Conservation (phyloP, 1,139 yeast genomes). For the Kodamaea plutei region DNA sequence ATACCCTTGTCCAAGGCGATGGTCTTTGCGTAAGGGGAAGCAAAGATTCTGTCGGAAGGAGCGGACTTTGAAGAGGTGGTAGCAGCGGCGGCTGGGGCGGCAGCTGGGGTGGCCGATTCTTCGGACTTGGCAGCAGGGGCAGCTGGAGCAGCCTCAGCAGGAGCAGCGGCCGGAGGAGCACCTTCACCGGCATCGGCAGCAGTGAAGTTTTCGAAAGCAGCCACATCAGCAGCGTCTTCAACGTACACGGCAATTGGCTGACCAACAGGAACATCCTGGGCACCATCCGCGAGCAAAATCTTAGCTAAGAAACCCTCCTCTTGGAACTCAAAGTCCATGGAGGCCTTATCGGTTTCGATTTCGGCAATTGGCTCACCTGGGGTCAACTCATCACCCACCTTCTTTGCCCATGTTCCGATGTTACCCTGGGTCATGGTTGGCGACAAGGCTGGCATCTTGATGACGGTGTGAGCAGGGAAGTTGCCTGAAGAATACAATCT, state of each 20-base stretch:
- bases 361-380: constrained; percentile 97
- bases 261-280: constrained; percentile 89
- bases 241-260: constrained; percentile 96
- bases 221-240: constrained; percentile 78
- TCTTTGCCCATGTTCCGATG: constrained; percentile 83
- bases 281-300: constrained; percentile 78
- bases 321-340: constrained; percentile 98
- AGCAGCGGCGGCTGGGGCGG: constrained; percentile 26
- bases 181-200: constrained; percentile 75
- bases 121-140: constrained; percentile 23
- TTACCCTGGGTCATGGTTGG: constrained; percentile 98
- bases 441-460: constrained; percentile 89
- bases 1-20: constrained; percentile 92
- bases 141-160: constrained; percentile 20
- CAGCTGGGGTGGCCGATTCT: constrained; percentile 15
- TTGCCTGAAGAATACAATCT: constrained; percentile 44
- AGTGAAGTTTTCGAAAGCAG: constrained; percentile 83
- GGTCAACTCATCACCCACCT: constrained; percentile 76
- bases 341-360: constrained; percentile 97
- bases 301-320: constrained; percentile 96
- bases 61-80: constrained; percentile 23
- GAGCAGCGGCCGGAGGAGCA: constrained; percentile 34
- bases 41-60: constrained; percentile 64
- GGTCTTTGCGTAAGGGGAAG: constrained; percentile 93
- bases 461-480: constrained; percentile 66